A percentile compares a stretch with the other conserved stretches of the same genome.
Evolutionary conservation across 495 filamentous ascomycete genomes (phyloP).

Genomic region (Aspergillus haitiensis): DNA sequence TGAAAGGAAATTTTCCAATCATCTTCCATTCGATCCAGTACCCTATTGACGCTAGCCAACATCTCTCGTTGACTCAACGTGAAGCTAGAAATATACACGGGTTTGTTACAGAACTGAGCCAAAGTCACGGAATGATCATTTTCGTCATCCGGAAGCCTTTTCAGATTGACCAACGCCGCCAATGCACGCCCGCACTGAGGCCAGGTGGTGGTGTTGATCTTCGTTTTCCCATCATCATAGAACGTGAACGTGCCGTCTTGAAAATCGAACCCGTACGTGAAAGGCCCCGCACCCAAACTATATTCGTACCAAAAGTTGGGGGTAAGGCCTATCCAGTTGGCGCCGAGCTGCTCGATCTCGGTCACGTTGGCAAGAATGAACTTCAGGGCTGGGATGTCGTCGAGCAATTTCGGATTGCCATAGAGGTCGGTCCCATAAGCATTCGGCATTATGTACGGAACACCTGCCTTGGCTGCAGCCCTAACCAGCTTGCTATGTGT

Average conservation of each 20-base stretch:
- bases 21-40: slow-evolving; percentile 46
- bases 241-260: slow-evolving; percentile 35
- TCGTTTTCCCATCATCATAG: slow-evolving; percentile 51
- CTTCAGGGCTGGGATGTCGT: slow-evolving; percentile 35
- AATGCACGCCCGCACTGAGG: slow-evolving; percentile 48
- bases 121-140: slow-evolving; percentile 30
- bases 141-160: slow-evolving; percentile 46
- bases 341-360: slow-evolving; percentile 47
- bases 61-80: slow-evolving; percentile 53
- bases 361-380: slow-evolving; percentile 32
- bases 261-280: slow-evolving; percentile 50
- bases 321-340: slow-evolving; percentile 49
- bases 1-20: slow-evolving; percentile 61
- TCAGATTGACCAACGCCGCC: slow-evolving; percentile 43
- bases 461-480: slow-evolving; percentile 61
- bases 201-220: slow-evolving; percentile 45
- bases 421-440: slow-evolving; percentile 47
- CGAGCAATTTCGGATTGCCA: slow-evolving; percentile 31
- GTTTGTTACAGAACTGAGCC: slow-evolving; percentile 38
- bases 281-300: slow-evolving; percentile 33
- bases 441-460: slow-evolving; percentile 65
- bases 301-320: slow-evolving; percentile 58
- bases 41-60: slow-evolving; percentile 51
- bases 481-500: slow-evolving; percentile 51
- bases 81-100: slow-evolving; percentile 48